These are phyloP conservation scores for Paracorniculantispora psalliotae DNA, from an alignment of 2,329 filamentous ascomycete species.

Conservation along the genomic window DNA sequence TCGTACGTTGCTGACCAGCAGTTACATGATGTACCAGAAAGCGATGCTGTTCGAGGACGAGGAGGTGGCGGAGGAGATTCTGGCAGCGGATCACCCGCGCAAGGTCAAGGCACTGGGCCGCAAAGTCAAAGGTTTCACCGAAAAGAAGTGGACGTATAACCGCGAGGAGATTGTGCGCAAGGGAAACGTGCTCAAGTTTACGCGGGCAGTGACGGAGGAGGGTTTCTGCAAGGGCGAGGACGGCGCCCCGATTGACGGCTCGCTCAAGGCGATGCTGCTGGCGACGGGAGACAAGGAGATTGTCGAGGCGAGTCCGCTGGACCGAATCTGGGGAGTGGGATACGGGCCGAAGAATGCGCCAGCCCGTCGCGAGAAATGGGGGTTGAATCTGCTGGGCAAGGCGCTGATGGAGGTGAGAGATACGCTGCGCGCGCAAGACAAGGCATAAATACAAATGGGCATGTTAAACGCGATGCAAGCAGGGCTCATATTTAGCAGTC, in stretches of 20 bases:
- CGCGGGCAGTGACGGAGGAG: constrained; percentile 29
- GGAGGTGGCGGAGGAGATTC: constrained; percentile 42
- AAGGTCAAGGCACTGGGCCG: constrained; percentile 52
- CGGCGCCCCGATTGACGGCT: constrained; percentile 27
- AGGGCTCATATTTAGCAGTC: not conserved
- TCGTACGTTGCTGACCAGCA: constrained; percentile 16
- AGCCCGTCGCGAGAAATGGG: constrained; percentile 48
- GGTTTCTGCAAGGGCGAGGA: constrained; percentile 22
- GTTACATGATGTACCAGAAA: constrained; percentile 54
- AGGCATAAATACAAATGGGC: no score
- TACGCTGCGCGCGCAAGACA: constrained; percentile 35
- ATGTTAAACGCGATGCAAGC: no score
- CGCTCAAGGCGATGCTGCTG: constrained; percentile 45
- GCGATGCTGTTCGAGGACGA: constrained; percentile 44
- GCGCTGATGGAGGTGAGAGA: constrained; percentile 55
- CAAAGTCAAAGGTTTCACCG: constrained; percentile 47
- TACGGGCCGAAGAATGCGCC: constrained; percentile 48
- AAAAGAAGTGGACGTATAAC: constrained; percentile 45
- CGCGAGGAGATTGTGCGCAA: constrained; percentile 51
- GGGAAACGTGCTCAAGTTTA: constrained; percentile 58
- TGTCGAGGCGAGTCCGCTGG: constrained; percentile 56
- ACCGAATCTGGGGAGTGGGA: constrained; percentile 64
- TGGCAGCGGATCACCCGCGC: constrained; percentile 40
- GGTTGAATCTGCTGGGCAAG: constrained; percentile 59
- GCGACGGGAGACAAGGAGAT: constrained; percentile 55